These are phyloP conservation scores for Naegleria lovaniensis DNA, from an alignment of 208 protist genomes.

Conservation along the genomic window DNA sequence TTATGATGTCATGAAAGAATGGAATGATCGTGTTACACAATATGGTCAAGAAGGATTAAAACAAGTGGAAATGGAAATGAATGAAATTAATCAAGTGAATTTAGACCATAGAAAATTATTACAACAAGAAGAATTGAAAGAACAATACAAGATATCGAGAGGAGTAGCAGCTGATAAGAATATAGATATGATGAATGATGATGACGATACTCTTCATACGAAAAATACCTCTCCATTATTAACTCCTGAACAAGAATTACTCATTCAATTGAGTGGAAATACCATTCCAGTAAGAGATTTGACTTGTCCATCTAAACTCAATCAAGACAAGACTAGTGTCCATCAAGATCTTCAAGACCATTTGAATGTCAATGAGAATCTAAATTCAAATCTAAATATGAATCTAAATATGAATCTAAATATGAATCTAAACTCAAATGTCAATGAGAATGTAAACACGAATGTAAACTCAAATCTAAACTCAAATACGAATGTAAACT, in stretches of 20 bases:
- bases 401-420: too few relatives aligned
- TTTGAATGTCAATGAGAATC: too few relatives aligned
- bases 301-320: too few relatives aligned
- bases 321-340: too few relatives aligned
- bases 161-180: neutral
- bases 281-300: neutral
- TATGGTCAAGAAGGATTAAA: neutral
- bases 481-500: too few relatives aligned
- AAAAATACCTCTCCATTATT: neutral
- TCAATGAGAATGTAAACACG: too few relatives aligned
- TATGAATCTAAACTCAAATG: too few relatives aligned
- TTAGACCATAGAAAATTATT: neutral
- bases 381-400: too few relatives aligned
- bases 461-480: too few relatives aligned
- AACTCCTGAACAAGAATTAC: neutral
- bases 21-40: neutral
- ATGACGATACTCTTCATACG: too few relatives aligned
- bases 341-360: too few relatives aligned
- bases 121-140: neutral
- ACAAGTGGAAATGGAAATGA: neutral
- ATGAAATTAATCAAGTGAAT: neutral
- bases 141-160: neutral
- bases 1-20: neutral
- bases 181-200: too few relatives aligned
- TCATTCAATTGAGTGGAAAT: neutral